Evolutionary conservation across 2,329 filamentous ascomycete species (phyloP), one percentile per base, ranked within the genome.

Genomic region (Ophiocordyceps unilateralis): DNA sequence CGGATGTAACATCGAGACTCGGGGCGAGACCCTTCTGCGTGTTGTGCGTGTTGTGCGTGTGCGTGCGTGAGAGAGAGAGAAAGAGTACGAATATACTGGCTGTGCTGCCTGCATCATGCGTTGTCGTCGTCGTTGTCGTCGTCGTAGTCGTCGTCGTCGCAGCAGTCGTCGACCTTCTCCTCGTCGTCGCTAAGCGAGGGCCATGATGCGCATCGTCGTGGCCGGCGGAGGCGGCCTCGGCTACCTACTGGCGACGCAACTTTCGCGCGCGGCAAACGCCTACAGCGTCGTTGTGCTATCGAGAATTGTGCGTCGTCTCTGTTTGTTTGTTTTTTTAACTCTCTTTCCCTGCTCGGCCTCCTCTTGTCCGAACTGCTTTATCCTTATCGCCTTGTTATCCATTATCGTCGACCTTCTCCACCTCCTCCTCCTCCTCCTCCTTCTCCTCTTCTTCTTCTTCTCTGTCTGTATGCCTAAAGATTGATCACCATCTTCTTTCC

Each of bases 201-300:
- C n/a, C 47, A 68, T 65, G 60, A 68, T 69, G 65, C 64, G 66
- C 47, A 67, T 70, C 45, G 67, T 65, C 45, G 61, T 70, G 46
- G 67, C 65, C 43, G 67, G 67, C 32, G 67, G 60, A 43, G 59
- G 62, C 40, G 66, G 65, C 42, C 58, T 70, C 41, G 65, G 67
- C 45, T 60, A 59, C 48, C 49, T 69, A 46, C 55, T 70, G 23
- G 58, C 64, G 39, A 67, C 73, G 44, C 69, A 74, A 52, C 68
- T 87, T 26, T 69, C 72, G 24, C 67, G 74, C 44, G 58, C 61
- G 37, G 53, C 53, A 42, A 81, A 74, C 30, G 74, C 72, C 40
- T 78, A 86, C 57, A 72, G 78, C 41, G 69, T 85, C 39, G 67
- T 87, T 42, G 69, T 87, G n/a, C 61, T 87, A 24, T 84, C 82